These are phyloP conservation scores for Conticribra guillardii DNA, from an alignment of 108 stramenopile genomes.

Conservation along the genomic window DNA sequence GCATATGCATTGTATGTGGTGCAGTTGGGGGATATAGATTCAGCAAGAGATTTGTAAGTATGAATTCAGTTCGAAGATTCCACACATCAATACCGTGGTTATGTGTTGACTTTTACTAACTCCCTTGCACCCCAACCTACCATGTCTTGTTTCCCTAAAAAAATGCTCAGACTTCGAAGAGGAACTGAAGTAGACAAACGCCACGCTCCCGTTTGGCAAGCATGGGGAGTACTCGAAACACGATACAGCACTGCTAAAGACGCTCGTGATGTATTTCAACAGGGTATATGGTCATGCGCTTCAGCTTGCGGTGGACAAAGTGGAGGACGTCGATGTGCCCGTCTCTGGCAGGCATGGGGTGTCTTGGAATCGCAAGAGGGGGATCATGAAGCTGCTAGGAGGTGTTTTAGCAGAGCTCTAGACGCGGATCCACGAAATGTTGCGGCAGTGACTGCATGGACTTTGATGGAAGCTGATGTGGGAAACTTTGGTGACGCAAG, in stretches of 20 bases:
- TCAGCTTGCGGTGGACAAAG: constrained; percentile 81
- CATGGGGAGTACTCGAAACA: constrained; percentile 93
- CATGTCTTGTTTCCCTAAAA: background rate
- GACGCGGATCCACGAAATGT: constrained; percentile 89
- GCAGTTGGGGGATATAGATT: constrained; percentile 81
- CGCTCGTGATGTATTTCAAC: constrained; percentile 85
- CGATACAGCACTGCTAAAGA: constrained; percentile 68
- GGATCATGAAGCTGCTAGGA: constrained; percentile 81
- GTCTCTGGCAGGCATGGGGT: constrained; percentile 93
- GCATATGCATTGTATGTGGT: constrained; percentile 88
- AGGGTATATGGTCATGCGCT: constrained; percentile 91
- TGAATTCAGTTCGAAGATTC: background rate
- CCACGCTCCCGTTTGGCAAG: constrained; percentile 90
- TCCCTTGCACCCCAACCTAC: too few species aligned
- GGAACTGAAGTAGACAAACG: constrained; percentile 83
- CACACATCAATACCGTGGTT: background rate
- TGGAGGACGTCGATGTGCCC: constrained; percentile 83
- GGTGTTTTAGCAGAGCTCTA: constrained; percentile 85
- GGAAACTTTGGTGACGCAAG: constrained; percentile 75
- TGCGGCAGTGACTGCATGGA: constrained; percentile 86
- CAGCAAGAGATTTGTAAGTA: constrained; percentile 78
- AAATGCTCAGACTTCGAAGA: constrained; percentile 47
- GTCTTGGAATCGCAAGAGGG: constrained; percentile 81
- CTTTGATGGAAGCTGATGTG: constrained; percentile 77
- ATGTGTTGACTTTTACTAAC: constrained; percentile 1